These are phyloP conservation scores for Neocatenulostroma microsporum DNA, from an alignment of 2,329 filamentous ascomycete genomes.

Conservation along the genomic window DNA sequence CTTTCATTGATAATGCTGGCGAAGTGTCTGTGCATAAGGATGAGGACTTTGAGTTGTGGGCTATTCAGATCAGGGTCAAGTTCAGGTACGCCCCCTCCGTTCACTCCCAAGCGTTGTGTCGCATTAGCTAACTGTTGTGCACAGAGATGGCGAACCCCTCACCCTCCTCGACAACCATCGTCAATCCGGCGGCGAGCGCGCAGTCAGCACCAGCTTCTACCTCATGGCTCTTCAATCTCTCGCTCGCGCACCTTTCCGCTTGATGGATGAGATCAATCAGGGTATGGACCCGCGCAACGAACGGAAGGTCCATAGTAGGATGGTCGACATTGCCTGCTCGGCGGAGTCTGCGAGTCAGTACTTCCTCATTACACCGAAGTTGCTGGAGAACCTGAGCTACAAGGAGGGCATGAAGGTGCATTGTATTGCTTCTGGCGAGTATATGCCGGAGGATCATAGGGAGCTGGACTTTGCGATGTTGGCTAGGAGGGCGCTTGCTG, in stretches of 20 bases:
- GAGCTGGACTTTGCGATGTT: conserved; percentile 39
- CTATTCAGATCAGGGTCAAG: conserved; percentile 87
- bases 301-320: conserved; percentile 92
- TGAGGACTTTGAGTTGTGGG: conserved; percentile 84
- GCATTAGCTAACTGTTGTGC: conserved; percentile 13
- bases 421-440: conserved; percentile 84
- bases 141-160: conserved; percentile 69
- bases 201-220: conserved; percentile 97
- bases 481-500: conserved; percentile 17
- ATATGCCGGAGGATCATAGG: conserved; percentile 38
- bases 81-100: conserved; percentile 63
- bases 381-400: conserved; percentile 77
- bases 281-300: conserved; percentile 99
- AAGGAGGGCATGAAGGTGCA: conserved; percentile 86
- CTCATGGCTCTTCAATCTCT: conserved; percentile 95
- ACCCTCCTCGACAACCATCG: conserved; percentile 83
- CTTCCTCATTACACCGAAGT: conserved; percentile 95
- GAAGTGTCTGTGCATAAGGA: conserved; percentile 85
- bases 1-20: conserved; percentile 87
- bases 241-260: conserved; percentile 89
- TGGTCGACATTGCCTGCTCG: conserved; percentile 94
- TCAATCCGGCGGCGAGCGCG: conserved; percentile 91
- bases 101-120: neutral
- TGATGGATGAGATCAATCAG: conserved; percentile 99
- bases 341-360: conserved; percentile 57